These are phyloP conservation scores for Phytophthora brassicae DNA, from an alignment of 352 stramenopile genomes.

Conservation along the genomic window DNA sequence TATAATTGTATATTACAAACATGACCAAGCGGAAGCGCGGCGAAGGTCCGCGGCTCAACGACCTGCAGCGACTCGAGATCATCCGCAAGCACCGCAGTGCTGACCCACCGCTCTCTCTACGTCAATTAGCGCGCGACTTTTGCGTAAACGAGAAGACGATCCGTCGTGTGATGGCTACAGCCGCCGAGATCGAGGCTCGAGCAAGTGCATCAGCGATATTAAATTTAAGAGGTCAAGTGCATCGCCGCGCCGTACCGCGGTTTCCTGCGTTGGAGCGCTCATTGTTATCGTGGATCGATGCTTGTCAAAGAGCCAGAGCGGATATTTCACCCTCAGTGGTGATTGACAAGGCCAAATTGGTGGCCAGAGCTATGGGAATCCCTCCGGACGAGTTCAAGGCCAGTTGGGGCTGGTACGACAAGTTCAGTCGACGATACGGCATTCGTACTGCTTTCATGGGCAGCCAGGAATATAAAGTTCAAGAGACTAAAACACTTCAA, in stretches of 20 bases:
- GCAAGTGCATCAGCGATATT: slow-evolving; percentile 9
- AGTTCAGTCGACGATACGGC: slow-evolving; percentile 37
- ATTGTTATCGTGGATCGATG: slow-evolving; percentile 28
- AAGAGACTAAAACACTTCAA: slow-evolving; percentile 15
- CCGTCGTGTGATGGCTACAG: slow-evolving; percentile 19
- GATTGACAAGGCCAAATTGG: slow-evolving; percentile 33
- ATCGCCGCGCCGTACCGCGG: slow-evolving; percentile 13
- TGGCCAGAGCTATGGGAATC: slow-evolving; percentile 25
- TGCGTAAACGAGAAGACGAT: slow-evolving; percentile 35
- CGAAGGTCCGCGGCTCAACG: slow-evolving; percentile 27
- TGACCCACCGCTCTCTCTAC: slow-evolving; percentile 9
- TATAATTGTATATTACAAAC: neutral
- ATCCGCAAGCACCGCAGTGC: slow-evolving; percentile 14
- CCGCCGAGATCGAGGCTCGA: slow-evolving; percentile 22
- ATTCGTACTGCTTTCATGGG: slow-evolving; percentile 20
- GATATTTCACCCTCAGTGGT: slow-evolving; percentile 32
- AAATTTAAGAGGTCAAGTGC: slow-evolving; percentile 10
- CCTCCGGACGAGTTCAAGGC: slow-evolving; percentile 29
- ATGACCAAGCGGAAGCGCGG: slow-evolving; percentile 17
- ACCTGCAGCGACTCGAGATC: slow-evolving; percentile 38
- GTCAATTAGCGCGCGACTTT: slow-evolving; percentile 29
- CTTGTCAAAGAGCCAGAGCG: slow-evolving; percentile 9
- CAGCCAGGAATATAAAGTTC: neutral
- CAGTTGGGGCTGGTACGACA: slow-evolving; percentile 46
- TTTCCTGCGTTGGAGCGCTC: slow-evolving; percentile 34